A percentile compares a stretch with the other conserved stretches of the same genome.
phyloP scores from a whole-genome alignment of 257 asterid genomes.

The Petunia axillaris region DNA sequence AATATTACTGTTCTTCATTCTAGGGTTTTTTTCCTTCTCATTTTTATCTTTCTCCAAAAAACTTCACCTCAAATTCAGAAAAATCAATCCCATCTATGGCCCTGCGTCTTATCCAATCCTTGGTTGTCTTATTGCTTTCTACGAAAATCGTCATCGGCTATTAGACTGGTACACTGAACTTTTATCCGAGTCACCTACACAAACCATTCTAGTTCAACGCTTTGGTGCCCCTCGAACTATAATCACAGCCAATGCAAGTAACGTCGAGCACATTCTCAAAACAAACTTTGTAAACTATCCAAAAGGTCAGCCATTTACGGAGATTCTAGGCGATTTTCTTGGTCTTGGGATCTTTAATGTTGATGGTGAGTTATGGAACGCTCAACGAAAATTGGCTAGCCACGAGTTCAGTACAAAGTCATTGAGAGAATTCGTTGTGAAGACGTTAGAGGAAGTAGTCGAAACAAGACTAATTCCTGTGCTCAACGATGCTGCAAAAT shows the following conservation, averaged over 20 bases:
- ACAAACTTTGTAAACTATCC: conserved; percentile 65
- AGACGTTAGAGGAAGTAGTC: conserved; percentile 38
- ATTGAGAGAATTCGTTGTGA: conserved; percentile 40
- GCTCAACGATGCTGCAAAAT: conserved; percentile 18
- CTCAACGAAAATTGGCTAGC: conserved; percentile 54
- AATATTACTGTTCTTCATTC: conserved; percentile 26
- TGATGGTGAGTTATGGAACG: conserved; percentile 64
- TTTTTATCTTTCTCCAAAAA: conserved; percentile 18
- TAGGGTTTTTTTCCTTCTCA: conserved; percentile 35
- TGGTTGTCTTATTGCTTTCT: conserved; percentile 56
- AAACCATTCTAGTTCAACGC: conserved; percentile 33
- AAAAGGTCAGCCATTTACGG: conserved; percentile 65
- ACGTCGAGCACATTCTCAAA: conserved; percentile 72
- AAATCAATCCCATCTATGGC: background rate
- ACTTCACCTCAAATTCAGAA: conserved; percentile 15
- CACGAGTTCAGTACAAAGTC: conserved; percentile 55
- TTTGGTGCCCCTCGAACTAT: conserved; percentile 45
- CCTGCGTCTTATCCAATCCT: conserved; percentile 33
- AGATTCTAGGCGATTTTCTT: conserved; percentile 62
- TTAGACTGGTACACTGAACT: conserved; percentile 71
- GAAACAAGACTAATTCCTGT: background rate
- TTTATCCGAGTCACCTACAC: conserved; percentile 37
- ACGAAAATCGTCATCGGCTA: conserved; percentile 59
- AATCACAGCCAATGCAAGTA: conserved; percentile 60
- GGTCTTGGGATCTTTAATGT: conserved; percentile 78